Conservation (phyloP, 495 filamentous ascomycete genomes). For the Pseudoneurospora amorphoporcata region DNA sequence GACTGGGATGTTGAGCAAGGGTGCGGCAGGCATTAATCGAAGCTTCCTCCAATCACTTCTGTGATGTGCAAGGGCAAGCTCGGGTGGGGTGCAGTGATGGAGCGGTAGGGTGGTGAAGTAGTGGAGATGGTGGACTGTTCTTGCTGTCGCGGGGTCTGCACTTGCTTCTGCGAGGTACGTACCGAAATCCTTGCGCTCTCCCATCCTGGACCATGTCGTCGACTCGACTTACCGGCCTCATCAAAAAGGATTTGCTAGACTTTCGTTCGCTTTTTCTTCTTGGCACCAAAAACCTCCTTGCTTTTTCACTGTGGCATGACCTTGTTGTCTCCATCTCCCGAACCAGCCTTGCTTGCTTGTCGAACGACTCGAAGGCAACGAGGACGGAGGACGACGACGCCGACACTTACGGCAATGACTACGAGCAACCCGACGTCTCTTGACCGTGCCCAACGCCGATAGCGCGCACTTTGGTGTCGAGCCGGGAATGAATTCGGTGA, state of each 20-base stretch:
- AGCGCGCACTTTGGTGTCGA: not conserved
- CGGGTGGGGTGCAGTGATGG: not conserved
- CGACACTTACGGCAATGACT: not conserved
- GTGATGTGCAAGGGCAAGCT: not conserved
- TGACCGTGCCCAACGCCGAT: not conserved
- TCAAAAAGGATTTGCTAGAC: not conserved
- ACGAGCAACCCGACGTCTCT: not conserved
- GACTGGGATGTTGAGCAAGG: conserved; percentile 15
- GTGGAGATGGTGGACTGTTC: not conserved
- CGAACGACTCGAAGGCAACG: not conserved
- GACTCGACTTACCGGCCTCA: not conserved
- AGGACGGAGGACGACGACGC: not conserved
- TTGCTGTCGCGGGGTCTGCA: not conserved
- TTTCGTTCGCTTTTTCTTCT: not conserved
- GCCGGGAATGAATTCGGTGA: not conserved
- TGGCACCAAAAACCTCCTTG: not conserved
- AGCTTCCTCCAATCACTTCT: conserved; percentile 24
- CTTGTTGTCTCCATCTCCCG: not conserved
- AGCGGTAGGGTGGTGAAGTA: not conserved
- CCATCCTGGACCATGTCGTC: not conserved
- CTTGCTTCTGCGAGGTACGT: not conserved
- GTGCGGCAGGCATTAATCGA: conserved; percentile 11
- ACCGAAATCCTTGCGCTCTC: not conserved
- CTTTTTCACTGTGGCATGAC: not conserved
- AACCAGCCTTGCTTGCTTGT: not conserved